phyloP scores from a whole-genome alignment of 2,329 filamentous ascomycete species.

The Fusarium neocosmosporiellum region DNA sequence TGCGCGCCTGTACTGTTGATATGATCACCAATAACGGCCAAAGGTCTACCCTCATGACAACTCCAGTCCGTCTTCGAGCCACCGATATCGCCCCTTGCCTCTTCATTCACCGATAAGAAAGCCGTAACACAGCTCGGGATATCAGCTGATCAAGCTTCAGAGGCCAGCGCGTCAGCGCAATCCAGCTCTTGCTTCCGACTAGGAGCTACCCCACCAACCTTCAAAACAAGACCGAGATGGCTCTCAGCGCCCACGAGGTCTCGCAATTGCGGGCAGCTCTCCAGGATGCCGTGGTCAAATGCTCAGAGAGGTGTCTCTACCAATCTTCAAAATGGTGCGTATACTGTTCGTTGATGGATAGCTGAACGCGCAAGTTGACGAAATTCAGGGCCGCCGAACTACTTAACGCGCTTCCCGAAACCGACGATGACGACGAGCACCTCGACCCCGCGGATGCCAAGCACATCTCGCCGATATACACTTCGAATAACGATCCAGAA shows the following conservation, averaged over 20 bases:
- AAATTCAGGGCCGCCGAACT: conserved; percentile 89
- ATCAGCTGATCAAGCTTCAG: not conserved
- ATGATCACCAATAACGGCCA: conserved; percentile 23
- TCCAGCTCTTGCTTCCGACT: conserved; percentile 3
- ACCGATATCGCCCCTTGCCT: not conserved
- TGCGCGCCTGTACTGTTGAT: conserved; percentile 20
- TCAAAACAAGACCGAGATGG: conserved; percentile 56
- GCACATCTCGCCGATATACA: conserved; percentile 60
- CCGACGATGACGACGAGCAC: conserved; percentile 65
- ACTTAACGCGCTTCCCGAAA: conserved; percentile 81
- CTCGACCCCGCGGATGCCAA: conserved; percentile 44
- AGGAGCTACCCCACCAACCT: conserved; percentile 28
- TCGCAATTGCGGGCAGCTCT: conserved; percentile 78
- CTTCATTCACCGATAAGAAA: not conserved
- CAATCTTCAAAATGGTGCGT: conserved; percentile 94
- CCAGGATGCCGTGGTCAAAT: conserved; percentile 88
- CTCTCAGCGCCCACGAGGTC: conserved; percentile 66
- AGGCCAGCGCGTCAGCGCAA: conserved; percentile 12
- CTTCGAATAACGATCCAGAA: conserved; percentile 71
- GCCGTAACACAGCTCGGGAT: not conserved
- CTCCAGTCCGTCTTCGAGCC: not conserved
- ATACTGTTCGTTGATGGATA: not conserved
- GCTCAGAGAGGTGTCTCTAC: conserved; percentile 94
- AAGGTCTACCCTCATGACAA: conserved; percentile 31
- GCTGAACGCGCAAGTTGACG: conserved; percentile 26